Evolutionary conservation across 1,284 basidiomycete genomes (phyloP).

Genomic region (Vanrija sp.): DNA sequence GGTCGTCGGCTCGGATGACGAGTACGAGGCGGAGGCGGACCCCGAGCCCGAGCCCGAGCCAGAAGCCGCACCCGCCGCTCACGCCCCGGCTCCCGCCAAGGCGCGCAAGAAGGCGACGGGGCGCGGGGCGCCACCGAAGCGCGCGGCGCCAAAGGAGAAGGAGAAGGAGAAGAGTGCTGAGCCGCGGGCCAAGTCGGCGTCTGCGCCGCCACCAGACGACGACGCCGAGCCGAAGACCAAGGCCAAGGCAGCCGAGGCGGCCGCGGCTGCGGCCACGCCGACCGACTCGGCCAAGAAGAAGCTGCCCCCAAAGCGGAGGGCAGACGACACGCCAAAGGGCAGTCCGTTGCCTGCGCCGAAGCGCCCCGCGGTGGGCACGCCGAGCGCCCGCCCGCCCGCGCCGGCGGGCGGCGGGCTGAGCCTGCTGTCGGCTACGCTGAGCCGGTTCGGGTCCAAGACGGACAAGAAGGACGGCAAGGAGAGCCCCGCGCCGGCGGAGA

Average conservation of each 20-base stretch:
- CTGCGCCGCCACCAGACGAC: neutral
- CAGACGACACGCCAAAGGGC: neutral
- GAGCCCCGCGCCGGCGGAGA: neutral
- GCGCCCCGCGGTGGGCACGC: neutral
- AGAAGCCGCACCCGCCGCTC: neutral
- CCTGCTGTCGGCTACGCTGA: constrained; percentile 13
- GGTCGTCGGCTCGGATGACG: neutral
- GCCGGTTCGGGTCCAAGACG: constrained; percentile 3
- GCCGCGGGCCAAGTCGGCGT: neutral
- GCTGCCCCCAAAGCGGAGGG: too few relatives aligned
- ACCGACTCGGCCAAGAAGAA: neutral
- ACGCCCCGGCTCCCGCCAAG: neutral
- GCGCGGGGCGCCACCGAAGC: neutral
- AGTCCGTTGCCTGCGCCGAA: neutral
- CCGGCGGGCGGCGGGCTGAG: constrained; percentile 1
- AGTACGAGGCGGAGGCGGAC: neutral
- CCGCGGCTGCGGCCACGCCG: neutral
- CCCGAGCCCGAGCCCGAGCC: neutral
- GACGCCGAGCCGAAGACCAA: neutral
- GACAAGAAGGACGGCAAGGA: neutral
- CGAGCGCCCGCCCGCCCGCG: neutral
- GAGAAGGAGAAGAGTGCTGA: neutral
- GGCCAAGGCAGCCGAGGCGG: neutral
- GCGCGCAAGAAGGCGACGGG: neutral
- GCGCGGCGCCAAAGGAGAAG: neutral